Evolutionary conservation across 164 flowering plant species (phyloP).

Genomic region (Dillenia suffruticosa): DNA sequence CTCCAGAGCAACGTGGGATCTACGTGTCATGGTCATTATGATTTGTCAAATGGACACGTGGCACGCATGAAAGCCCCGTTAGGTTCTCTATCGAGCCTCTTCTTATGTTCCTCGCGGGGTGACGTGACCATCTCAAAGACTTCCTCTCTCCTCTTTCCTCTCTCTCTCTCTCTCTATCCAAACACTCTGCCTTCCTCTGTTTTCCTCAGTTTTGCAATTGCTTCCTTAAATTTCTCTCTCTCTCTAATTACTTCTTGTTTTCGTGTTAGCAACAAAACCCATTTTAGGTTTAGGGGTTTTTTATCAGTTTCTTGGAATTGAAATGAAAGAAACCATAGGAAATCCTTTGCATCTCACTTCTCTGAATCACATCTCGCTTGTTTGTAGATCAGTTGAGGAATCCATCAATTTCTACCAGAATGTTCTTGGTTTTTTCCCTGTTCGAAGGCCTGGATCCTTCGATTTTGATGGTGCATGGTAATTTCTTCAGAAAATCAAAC

Average conservation of each 20-base stretch:
- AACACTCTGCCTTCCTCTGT: no score
- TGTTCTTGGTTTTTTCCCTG: slow-evolving; percentile 66
- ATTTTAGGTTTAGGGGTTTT: not conserved
- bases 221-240: not conserved
- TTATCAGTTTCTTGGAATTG: not conserved
- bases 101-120: not conserved
- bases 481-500: not conserved
- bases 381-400: slow-evolving; percentile 59
- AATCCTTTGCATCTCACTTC: slow-evolving; percentile 59
- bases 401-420: slow-evolving; percentile 59
- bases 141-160: not conserved
- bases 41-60: slow-evolving; percentile 10
- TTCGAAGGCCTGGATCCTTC: slow-evolving; percentile 76
- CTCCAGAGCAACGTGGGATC: slow-evolving; percentile 15
- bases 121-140: slow-evolving; percentile 3
- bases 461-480: slow-evolving; percentile 87
- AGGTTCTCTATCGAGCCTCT: slow-evolving; percentile 3
- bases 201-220: no score
- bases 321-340: slow-evolving; percentile 28
- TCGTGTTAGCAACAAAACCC: not conserved
- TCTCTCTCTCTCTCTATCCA: not conserved
- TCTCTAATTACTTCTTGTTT: not conserved
- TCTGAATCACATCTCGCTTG: slow-evolving; percentile 69
- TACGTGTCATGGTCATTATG: slow-evolving; percentile 13
- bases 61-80: not conserved